Evolutionary conservation across 805 yeast genomes (phyloP).

Genomic region (Candida coleopterorum): DNA sequence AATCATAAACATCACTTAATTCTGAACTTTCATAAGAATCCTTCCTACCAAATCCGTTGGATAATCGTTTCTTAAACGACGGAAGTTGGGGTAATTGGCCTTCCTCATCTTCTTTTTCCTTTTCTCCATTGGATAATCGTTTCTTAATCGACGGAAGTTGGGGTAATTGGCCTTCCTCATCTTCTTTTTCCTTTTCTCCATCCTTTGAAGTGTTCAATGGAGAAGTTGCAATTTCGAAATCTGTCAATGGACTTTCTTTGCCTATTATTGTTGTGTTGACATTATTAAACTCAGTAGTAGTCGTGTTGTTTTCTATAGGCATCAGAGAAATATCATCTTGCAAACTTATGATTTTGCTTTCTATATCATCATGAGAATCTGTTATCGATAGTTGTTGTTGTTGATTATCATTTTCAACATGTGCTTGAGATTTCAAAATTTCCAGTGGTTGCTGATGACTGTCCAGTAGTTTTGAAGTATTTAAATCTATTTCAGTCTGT

Average conservation of each 20-base stretch:
- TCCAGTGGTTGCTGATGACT: neutral
- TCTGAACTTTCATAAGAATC: conserved; percentile 38
- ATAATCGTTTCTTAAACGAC: neutral
- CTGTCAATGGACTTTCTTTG: conserved; percentile 38
- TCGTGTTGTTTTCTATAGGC: neutral
- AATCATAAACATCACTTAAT: conserved; percentile 50
- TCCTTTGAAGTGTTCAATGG: conserved; percentile 26
- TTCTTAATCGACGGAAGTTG: too few relatives aligned
- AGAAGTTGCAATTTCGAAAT: conserved; percentile 29
- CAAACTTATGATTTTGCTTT: neutral
- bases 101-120: too few relatives aligned
- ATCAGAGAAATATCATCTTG: neutral
- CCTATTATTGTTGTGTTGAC: conserved; percentile 10
- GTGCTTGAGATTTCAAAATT: neutral
- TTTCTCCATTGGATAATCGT: neutral
- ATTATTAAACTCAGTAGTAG: conserved; percentile 2
- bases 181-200: neutral
- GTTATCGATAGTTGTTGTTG: too few relatives aligned
- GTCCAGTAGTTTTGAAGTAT: neutral
- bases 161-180: neutral
- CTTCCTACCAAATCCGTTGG: conserved; percentile 6
- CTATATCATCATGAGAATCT: neutral
- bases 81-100: neutral
- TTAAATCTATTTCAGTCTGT: neutral
- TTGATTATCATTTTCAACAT: neutral